A percentile compares a stretch with the other conserved stretches of the same genome.
Evolutionary conservation across 2,329 filamentous ascomycete species (phyloP).

Genomic region (Fragosphaeria purpurea): DNA sequence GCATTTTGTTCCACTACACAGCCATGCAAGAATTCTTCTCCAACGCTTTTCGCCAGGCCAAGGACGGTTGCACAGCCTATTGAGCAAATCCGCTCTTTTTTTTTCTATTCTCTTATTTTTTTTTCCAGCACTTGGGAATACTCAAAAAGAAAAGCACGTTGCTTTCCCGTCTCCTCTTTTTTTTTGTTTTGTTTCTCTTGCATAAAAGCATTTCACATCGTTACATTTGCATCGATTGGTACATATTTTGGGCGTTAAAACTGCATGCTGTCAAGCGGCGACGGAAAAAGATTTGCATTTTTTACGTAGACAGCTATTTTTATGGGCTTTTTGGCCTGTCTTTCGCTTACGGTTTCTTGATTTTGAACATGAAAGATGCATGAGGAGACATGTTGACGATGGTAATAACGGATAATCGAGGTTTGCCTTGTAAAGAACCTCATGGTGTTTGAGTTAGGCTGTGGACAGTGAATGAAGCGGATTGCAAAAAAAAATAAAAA

Average conservation of each 20-base stretch:
- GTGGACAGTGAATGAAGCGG: no score
- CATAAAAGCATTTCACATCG: no score
- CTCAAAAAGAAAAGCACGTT: no score
- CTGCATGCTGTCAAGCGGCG: no score
- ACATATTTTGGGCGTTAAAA: not conserved
- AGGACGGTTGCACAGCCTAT: conserved; percentile 47
- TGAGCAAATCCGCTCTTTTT: conserved; percentile 20
- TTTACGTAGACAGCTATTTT: not conserved
- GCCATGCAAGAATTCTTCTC: conserved; percentile 95
- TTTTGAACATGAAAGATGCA: no score
- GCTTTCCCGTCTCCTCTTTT: not conserved
- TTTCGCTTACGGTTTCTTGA: not conserved
- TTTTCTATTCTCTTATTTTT: not conserved
- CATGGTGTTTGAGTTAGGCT: no score
- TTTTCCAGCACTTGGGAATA: not conserved
- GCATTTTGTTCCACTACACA: conserved; percentile 92
- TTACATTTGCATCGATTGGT: no score
- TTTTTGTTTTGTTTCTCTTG: not conserved
- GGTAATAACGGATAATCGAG: no score
- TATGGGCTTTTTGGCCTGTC: not conserved
- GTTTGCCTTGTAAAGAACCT: no score
- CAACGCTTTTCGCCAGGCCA: conserved; percentile 59
- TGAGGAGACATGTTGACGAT: no score
- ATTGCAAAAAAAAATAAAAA: not conserved
- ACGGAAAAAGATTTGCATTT: not conserved